These are phyloP conservation scores for Bryum argenteum DNA, from an alignment of 225 moss, liverwort and hornwort genomes.

Conservation along the genomic window DNA sequence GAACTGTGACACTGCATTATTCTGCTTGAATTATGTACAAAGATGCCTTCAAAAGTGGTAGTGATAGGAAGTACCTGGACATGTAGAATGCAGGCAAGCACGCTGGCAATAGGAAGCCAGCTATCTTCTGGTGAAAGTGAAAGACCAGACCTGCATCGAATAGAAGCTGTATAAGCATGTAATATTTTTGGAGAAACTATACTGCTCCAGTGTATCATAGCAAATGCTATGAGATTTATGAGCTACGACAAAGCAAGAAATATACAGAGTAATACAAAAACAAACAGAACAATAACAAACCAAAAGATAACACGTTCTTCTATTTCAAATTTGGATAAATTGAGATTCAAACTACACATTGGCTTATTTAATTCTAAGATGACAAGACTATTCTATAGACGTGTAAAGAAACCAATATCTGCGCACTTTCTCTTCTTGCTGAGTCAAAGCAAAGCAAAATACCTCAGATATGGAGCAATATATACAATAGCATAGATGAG, in stretches of 20 bases:
- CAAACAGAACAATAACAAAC: background rate
- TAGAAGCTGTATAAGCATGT: conserved; percentile 7
- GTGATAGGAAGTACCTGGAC: conserved; percentile 73
- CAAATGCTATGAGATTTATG: background rate
- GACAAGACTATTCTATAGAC: background rate
- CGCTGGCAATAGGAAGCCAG: conserved; percentile 92
- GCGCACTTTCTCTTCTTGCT: conserved; percentile 22
- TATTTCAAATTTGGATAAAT: conserved; percentile 6
- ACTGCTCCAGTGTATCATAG: background rate
- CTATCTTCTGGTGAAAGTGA: conserved; percentile 92
- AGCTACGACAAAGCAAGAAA: background rate
- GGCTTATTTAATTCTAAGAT: conserved; percentile 2
- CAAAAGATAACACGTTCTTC: background rate
- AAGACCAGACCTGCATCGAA: conserved; percentile 70
- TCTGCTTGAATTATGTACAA: background rate
- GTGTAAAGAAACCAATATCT: conserved; percentile 13
- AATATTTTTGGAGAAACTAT: conserved; percentile 3
- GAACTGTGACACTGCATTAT: conserved; percentile 12
- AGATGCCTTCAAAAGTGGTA: conserved; percentile 3
- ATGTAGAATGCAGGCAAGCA: conserved; percentile 89
- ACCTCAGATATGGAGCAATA: conserved; percentile 95
- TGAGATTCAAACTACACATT: conserved; percentile 3
- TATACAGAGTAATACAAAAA: background rate
- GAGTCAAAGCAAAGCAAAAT: conserved; percentile 22
- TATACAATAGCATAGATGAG: conserved; percentile 79